Conservation (phyloP, 257 asterid genomes). For the Solanum okadae region DNA sequence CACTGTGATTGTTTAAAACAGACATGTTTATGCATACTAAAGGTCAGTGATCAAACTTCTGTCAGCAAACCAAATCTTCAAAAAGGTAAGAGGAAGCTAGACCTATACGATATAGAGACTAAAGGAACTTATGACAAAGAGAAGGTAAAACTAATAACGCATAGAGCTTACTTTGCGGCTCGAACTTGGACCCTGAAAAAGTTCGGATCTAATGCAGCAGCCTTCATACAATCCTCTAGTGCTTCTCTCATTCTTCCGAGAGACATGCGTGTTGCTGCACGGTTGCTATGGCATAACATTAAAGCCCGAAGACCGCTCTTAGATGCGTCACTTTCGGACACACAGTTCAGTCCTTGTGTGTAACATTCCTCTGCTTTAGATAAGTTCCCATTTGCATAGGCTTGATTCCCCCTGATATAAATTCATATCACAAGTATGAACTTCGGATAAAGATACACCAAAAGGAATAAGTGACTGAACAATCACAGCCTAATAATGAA, state of each 20-base stretch:
- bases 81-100: neutral
- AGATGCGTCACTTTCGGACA: conserved; percentile 59
- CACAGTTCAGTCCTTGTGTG: conserved; percentile 66
- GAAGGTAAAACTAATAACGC: neutral
- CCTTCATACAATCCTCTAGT: conserved; percentile 76
- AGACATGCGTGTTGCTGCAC: conserved; percentile 91
- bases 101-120: neutral
- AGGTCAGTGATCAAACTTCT: neutral
- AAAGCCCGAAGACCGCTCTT: conserved; percentile 68
- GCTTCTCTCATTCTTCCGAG: conserved; percentile 91
- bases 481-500: neutral
- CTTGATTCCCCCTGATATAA: conserved; percentile 87
- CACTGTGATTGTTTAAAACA: neutral
- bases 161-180: conserved; percentile 76
- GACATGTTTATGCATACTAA: neutral
- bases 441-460: neutral
- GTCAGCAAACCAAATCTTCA: neutral
- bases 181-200: conserved; percentile 81
- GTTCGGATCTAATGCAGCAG: conserved; percentile 70
- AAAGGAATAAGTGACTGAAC: neutral
- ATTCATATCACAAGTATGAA: conserved; percentile 21
- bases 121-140: neutral
- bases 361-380: conserved; percentile 82
- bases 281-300: conserved; percentile 92
- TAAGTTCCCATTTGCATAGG: conserved; percentile 78